Base-by-base conservation (phyloP, 768 basidiomycete species). In the Lactifluus pinguis region DNA sequence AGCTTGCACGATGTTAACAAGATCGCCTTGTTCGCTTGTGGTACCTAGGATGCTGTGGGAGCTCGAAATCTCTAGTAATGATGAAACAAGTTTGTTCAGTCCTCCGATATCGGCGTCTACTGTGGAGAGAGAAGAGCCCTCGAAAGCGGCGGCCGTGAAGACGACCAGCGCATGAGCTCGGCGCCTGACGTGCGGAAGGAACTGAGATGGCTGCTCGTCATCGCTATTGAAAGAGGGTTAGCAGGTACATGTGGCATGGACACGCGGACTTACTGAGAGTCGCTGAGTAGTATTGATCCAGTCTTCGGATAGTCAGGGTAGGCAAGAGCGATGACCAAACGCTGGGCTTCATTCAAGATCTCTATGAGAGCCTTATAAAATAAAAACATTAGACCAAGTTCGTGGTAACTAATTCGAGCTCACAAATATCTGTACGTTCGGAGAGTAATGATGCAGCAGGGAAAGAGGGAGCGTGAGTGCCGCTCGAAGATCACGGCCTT, bases 111-210 rank as follows among this genome's bases (percentile, higher is more conserved):
- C 14, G 21, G 48, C 30, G 49, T 64, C 32, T 41, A 48, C 25
- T 70, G 30, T 55, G 75, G 50, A 51, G 17, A 64, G 47, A 2
- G 69, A 63, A 59, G 70, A 34, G 6, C 49, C 72, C 59, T 78
- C 78, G 56, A 86, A 67, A 19, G 81, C 80, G 53, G 76, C 72
- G 11, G 83, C 80, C 53, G 83, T 78, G 66, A 91, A 88, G 4
- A 80, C 69, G 17, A 93, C 72, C 3, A 93, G 77, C 3, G 87
- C 79, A 57, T 86, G 81, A 25, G 87, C 82, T 63, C 87, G 81
- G 45, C 84, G 82, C 62, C 77, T 83, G 50, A 80, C 66, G 2
- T 76, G 68, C 3, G 76, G 75, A 17, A 77, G 72, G 2, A 75
- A 65, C 11, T 83, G 75, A 29, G 70, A 71, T 0, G 78, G 71